phyloP scores from a whole-genome alignment of 805 yeast species.

The Lachancea sp. region DNA sequence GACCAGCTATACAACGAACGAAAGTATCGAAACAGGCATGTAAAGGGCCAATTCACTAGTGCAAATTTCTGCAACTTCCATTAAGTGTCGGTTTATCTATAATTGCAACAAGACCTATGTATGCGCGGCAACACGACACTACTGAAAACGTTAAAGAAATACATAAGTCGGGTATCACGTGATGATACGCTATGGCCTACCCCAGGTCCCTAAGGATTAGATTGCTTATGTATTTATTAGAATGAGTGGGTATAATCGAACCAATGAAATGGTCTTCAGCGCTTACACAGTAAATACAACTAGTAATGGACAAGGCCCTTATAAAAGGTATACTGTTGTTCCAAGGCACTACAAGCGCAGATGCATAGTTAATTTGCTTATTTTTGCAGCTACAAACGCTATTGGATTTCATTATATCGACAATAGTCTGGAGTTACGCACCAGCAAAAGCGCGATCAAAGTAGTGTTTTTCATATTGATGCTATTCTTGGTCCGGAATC shows the following conservation, averaged over 20 bases:
- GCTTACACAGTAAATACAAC: background rate
- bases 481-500: conserved; percentile 12
- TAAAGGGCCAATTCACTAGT: no score
- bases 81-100: no score
- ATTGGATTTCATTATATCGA: background rate
- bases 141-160: no score
- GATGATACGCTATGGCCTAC: no score
- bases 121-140: no score
- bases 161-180: no score
- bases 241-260: background rate
- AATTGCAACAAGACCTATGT: no score
- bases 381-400: conserved; percentile 1
- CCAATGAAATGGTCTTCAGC: conserved; percentile 1
- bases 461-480: background rate
- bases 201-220: no score
- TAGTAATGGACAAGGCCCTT: background rate
- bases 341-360: conserved; percentile 1
- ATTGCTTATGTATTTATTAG: no score
- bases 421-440: background rate
- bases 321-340: conserved; percentile 1
- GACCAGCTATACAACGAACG: no score
- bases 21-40: no score
- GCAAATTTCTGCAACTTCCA: no score
- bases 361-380: background rate
- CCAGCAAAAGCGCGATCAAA: conserved; percentile 2